phyloP scores from a whole-genome alignment of 1,139 yeast species.

The Candida dubliniensis region DNA sequence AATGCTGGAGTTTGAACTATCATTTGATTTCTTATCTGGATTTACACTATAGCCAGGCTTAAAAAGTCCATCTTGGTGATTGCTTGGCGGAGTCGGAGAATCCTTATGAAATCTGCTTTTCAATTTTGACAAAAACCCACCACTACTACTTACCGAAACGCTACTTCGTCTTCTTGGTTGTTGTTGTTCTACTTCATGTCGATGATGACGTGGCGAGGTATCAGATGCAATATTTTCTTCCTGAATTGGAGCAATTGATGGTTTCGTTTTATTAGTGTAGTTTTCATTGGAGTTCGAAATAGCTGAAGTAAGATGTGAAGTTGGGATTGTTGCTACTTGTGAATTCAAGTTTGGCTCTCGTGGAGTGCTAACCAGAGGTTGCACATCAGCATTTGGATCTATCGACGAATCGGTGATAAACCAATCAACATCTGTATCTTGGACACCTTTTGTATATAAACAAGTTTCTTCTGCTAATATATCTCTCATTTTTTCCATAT shows the following conservation, averaged over 20 bases:
- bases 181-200: background rate
- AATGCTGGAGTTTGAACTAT: conserved; percentile 1
- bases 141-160: conserved; percentile 17
- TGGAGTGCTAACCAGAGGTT: background rate
- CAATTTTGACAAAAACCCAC: conserved; percentile 40
- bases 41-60: conserved; percentile 13
- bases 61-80: conserved; percentile 6
- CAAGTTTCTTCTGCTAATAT: conserved; percentile 21
- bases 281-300: conserved; percentile 40
- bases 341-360: background rate
- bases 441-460: conserved; percentile 28
- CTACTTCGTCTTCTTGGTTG: conserved; percentile 21
- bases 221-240: conserved; percentile 23
- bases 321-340: conserved; percentile 16
- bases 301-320: conserved; percentile 28
- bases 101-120: conserved; percentile 34
- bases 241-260: conserved; percentile 35
- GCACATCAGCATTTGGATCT: conserved; percentile 8
- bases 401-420: conserved; percentile 38
- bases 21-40: conserved; percentile 5
- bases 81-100: conserved; percentile 9
- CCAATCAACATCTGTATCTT: conserved; percentile 49
- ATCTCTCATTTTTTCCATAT: conserved; percentile 19
- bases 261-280: conserved; percentile 32
- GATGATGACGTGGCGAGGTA: conserved; percentile 2